Evolutionary conservation across 75 land plant species (phyloP).

Genomic region (Sequoiadendron giganteum): DNA sequence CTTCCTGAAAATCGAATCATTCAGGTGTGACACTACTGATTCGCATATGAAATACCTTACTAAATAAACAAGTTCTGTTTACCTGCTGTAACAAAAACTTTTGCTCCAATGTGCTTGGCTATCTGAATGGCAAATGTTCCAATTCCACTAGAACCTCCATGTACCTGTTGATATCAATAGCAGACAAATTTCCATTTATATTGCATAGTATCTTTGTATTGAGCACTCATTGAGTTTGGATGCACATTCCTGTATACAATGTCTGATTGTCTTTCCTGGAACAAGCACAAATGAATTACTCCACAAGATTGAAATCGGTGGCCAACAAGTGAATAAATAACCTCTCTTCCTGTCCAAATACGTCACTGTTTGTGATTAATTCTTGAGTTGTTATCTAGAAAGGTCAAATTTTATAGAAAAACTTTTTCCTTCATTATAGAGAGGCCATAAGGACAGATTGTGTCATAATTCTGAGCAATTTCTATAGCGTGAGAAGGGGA

Average conservation of each 20-base stretch:
- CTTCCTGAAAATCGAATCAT: slow-evolving; percentile 41
- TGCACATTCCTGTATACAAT: not conserved
- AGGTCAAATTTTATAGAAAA: not conserved
- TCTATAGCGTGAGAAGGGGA: not conserved
- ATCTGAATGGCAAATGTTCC: slow-evolving; percentile 92
- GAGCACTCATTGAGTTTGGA: not conserved
- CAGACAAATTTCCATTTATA: not conserved
- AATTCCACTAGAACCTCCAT: slow-evolving; percentile 96
- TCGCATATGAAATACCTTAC: not conserved
- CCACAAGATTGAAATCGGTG: not conserved
- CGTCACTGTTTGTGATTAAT: not conserved
- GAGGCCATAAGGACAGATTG: not conserved
- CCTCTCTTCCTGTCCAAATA: not conserved
- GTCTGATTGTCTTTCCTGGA: not conserved
- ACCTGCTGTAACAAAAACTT: slow-evolving; percentile 88
- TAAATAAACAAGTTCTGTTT: not conserved
- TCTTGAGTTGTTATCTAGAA: not conserved
- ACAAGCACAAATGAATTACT: not conserved
- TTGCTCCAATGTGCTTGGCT: slow-evolving; percentile 67
- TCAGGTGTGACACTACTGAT: not conserved
- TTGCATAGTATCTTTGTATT: too few species aligned
- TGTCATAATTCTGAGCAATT: not conserved
- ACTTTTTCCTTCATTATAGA: not conserved
- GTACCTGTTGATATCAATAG: slow-evolving; percentile 46
- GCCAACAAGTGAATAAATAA: not conserved